Conservation (phyloP, 805 yeast genomes). For the Wickerhamiella brachini region DNA sequence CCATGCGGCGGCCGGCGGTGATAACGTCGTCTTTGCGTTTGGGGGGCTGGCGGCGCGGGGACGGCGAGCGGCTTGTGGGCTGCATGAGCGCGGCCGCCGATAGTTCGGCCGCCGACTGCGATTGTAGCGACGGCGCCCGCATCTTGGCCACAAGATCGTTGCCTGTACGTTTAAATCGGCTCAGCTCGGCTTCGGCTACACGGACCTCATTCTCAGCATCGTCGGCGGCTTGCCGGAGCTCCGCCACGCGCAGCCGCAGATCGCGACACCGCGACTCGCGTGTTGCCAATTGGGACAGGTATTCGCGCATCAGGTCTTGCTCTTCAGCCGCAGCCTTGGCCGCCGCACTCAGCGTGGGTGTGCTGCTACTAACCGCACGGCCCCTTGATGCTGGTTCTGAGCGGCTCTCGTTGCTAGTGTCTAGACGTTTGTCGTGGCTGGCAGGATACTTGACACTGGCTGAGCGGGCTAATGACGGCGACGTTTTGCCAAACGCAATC, state of each 20-base stretch:
- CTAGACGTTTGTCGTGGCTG: no score
- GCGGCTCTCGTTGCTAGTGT: background rate
- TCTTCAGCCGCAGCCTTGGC: background rate
- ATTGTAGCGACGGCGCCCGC: background rate
- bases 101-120: slow-evolving; percentile 5
- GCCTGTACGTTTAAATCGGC: slow-evolving; percentile 14
- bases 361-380: background rate
- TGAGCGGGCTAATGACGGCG: background rate
- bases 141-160: slow-evolving; percentile 8
- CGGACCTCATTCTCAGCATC: slow-evolving; percentile 24
- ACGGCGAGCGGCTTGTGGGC: slow-evolving; percentile 5
- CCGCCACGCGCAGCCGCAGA: slow-evolving; percentile 20
- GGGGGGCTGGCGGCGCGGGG: slow-evolving; percentile 2
- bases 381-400: background rate
- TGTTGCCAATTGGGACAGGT: slow-evolving; percentile 25
- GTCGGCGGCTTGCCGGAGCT: slow-evolving; percentile 21
- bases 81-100: slow-evolving; percentile 1
- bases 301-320: slow-evolving; percentile 9
- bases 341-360: background rate
- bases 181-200: slow-evolving; percentile 26
- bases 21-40: slow-evolving; percentile 15
- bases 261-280: slow-evolving; percentile 28
- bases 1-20: slow-evolving; percentile 22
- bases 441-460: background rate
- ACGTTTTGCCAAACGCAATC: background rate